Conservation (phyloP, 768 basidiomycete species). For the Trametes cinnabarina region DNA sequence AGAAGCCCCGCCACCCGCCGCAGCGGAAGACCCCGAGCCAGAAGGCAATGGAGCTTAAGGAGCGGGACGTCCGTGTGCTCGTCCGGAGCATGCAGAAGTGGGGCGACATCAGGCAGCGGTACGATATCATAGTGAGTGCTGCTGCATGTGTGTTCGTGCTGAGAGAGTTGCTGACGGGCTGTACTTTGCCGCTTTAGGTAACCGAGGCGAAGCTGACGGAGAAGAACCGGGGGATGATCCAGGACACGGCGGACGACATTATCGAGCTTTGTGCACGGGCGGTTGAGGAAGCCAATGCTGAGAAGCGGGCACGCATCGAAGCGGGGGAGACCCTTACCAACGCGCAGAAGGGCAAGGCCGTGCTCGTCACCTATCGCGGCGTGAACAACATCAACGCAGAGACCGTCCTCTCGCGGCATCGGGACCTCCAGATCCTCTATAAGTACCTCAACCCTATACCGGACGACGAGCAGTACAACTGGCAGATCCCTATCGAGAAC, state of each 20-base stretch:
- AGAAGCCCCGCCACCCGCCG: conserved; percentile 73
- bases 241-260: conserved; percentile 90
- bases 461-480: conserved; percentile 68
- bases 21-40: conserved; percentile 89
- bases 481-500: conserved; percentile 88
- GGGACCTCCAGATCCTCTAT: conserved; percentile 86
- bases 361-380: conserved; percentile 85
- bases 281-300: conserved; percentile 79
- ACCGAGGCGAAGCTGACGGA: conserved; percentile 85
- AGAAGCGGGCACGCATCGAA: conserved; percentile 71
- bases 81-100: conserved; percentile 95
- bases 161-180: too few species aligned
- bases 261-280: conserved; percentile 81
- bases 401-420: conserved; percentile 86
- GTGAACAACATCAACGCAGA: conserved; percentile 97
- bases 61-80: conserved; percentile 93
- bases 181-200: too few species aligned
- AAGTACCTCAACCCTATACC: conserved; percentile 67
- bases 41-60: conserved; percentile 95
- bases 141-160: conserved; percentile 1
- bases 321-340: conserved; percentile 88
- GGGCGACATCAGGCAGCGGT: conserved; percentile 95
- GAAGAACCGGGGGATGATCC: conserved; percentile 92
- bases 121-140: conserved; percentile 84
- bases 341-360: conserved; percentile 95